Percentiles rank a stretch among this genome's conserved stretches.
Evolutionary conservation across 2,329 filamentous ascomycete genomes (phyloP).

Genomic region (Colletotrichum salicis): DNA sequence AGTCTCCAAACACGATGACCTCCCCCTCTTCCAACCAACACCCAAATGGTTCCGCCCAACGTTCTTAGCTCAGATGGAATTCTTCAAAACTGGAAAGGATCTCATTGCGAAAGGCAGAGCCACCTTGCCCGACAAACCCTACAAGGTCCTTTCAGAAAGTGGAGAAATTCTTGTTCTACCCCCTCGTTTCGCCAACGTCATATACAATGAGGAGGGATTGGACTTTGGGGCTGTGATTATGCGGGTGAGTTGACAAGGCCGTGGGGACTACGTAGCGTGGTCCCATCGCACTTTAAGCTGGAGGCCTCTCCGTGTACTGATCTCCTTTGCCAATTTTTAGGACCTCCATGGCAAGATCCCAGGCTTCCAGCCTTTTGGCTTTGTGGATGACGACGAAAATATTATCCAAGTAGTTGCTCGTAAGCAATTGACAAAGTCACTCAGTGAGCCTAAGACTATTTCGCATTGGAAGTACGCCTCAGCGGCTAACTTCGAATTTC

Average conservation of each 20-base stretch:
- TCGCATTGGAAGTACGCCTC: too few relatives aligned
- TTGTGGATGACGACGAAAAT: neutral
- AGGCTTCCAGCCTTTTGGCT: slow-evolving; percentile 1
- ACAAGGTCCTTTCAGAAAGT: neutral
- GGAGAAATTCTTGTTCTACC: neutral
- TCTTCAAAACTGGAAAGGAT: neutral
- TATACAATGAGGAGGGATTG: neutral
- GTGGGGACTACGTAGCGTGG: too few relatives aligned
- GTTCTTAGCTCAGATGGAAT: neutral
- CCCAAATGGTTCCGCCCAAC: neutral
- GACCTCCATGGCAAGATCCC: neutral
- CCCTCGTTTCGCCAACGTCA: neutral
- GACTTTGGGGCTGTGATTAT: neutral
- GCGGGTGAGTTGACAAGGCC: neutral
- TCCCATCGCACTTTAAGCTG: neutral
- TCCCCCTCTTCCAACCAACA: neutral
- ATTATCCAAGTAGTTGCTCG: slow-evolving; percentile 1
- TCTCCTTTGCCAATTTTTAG: neutral
- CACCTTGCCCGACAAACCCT: neutral
- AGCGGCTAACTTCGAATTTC: too few relatives aligned
- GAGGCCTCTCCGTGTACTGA: neutral
- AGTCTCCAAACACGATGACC: neutral
- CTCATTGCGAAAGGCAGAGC: neutral
- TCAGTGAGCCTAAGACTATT: neutral
- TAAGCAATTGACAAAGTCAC: neutral